Evolutionary conservation across 2,329 filamentous ascomycete genomes (phyloP).

Genomic region (Penicillium fuscoglaucum): DNA sequence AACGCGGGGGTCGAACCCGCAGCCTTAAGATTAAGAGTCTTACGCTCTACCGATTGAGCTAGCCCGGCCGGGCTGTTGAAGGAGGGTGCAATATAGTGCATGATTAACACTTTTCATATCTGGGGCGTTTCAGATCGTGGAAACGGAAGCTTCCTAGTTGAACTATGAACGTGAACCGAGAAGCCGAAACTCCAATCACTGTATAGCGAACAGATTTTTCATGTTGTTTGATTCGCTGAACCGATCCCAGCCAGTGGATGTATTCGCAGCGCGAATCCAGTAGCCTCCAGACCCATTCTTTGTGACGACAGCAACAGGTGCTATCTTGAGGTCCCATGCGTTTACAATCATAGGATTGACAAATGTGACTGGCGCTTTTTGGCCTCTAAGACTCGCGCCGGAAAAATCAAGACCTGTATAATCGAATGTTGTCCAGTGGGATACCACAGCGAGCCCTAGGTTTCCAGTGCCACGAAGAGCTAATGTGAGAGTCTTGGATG

Average conservation of each 20-base stretch:
- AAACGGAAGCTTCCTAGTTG: neutral
- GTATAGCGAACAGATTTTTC: neutral
- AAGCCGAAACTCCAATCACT: neutral
- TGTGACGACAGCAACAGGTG: neutral
- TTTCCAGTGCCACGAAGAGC: neutral
- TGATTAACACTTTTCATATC: neutral
- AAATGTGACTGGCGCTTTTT: neutral
- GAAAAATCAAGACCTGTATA: neutral
- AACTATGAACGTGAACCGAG: neutral
- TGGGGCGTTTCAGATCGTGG: no score
- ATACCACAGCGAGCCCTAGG: neutral
- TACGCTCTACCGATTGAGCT: constrained; percentile 51
- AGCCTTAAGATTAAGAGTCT: constrained; percentile 33
- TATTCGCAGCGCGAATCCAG: neutral
- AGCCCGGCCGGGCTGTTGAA: constrained; percentile 38
- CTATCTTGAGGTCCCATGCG: neutral
- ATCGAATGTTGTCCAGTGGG: constrained; percentile 1
- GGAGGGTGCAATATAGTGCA: neutral
- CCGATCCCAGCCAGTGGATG: neutral
- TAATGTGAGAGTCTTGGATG: neutral
- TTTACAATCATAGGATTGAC: neutral
- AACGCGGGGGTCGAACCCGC: constrained; percentile 47
- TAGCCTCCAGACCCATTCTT: neutral
- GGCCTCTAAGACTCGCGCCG: neutral
- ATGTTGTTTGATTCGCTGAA: neutral